Conservation (phyloP, 805 yeast species). For the Monosporozyma aerobia region DNA sequence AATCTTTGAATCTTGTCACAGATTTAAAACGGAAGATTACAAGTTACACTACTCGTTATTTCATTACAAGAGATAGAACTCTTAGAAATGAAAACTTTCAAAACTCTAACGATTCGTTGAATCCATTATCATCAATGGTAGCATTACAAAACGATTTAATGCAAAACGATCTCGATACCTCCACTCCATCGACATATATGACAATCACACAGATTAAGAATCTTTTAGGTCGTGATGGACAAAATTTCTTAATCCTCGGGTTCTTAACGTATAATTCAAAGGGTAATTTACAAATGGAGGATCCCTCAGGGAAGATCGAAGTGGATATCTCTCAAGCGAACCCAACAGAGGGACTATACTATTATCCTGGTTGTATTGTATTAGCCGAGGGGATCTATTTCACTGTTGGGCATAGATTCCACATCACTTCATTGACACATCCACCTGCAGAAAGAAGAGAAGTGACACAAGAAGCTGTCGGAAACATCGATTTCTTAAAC, state of each 20-base stretch:
- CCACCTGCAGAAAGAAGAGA: conserved; percentile 82
- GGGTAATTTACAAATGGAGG: conserved; percentile 74
- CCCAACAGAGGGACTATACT: conserved; percentile 57
- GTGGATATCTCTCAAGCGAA: conserved; percentile 54
- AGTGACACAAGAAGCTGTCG: conserved; percentile 58
- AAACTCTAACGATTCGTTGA: conserved; percentile 21
- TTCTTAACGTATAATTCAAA: conserved; percentile 51
- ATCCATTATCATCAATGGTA: conserved; percentile 29
- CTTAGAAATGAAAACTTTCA: conserved; percentile 71
- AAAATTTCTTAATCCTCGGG: conserved; percentile 70
- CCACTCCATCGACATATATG: conserved; percentile 13
- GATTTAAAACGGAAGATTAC: conserved; percentile 2
- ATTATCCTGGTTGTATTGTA: conserved; percentile 65
- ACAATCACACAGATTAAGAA: conserved; percentile 70
- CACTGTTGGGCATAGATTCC: conserved; percentile 55
- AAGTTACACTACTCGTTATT: conserved; percentile 41
- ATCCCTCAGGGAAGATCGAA: conserved; percentile 64
- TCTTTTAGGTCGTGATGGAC: conserved; percentile 75
- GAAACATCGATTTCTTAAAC: conserved; percentile 64
- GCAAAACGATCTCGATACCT: conserved; percentile 1
- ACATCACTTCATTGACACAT: conserved; percentile 68
- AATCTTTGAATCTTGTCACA: conserved; percentile 4
- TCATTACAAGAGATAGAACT: conserved; percentile 59
- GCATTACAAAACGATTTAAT: conserved; percentile 16
- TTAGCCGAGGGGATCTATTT: conserved; percentile 80